These are phyloP conservation scores for Talaromyces rugulosus DNA, from an alignment of 2,329 filamentous ascomycete species.

Conservation along the genomic window DNA sequence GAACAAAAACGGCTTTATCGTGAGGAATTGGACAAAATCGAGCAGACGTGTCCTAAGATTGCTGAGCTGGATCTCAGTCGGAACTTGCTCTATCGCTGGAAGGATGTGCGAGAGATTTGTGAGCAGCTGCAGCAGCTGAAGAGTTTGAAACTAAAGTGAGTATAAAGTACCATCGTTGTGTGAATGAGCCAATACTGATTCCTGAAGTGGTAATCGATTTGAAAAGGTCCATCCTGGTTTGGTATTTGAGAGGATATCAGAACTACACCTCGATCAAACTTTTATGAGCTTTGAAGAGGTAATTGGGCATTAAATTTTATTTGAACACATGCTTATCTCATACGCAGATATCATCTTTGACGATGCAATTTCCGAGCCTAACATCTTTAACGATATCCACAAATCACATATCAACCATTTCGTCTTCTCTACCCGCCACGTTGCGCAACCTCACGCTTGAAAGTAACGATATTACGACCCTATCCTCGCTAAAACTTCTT, in stretches of 20 bases:
- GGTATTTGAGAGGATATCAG: constrained; percentile 50
- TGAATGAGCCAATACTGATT: constrained; percentile 4
- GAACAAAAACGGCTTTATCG: constrained; percentile 14
- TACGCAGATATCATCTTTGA: constrained; percentile 30
- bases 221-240: constrained; percentile 35
- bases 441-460: constrained; percentile 48
- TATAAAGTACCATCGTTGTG: constrained; percentile 9
- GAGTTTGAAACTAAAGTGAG: constrained; percentile 68
- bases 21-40: constrained; percentile 48
- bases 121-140: constrained; percentile 62
- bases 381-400: constrained; percentile 30
- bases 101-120: constrained; percentile 67
- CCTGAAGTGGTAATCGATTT: constrained; percentile 66
- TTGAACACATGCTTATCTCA: constrained; percentile 9
- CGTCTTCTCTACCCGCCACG: constrained; percentile 25
- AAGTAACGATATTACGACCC: constrained; percentile 40
- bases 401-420: constrained; percentile 31
- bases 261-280: constrained; percentile 64
- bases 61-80: constrained; percentile 78
- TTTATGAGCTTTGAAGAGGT: constrained; percentile 64
- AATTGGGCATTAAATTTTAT: neutral
- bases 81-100: constrained; percentile 69
- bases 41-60: constrained; percentile 52
- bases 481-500: constrained; percentile 43
- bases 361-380: constrained; percentile 32